Evolutionary conservation across 2,329 filamentous ascomycete species (phyloP).

Genomic region (Hypoxylon sp.): DNA sequence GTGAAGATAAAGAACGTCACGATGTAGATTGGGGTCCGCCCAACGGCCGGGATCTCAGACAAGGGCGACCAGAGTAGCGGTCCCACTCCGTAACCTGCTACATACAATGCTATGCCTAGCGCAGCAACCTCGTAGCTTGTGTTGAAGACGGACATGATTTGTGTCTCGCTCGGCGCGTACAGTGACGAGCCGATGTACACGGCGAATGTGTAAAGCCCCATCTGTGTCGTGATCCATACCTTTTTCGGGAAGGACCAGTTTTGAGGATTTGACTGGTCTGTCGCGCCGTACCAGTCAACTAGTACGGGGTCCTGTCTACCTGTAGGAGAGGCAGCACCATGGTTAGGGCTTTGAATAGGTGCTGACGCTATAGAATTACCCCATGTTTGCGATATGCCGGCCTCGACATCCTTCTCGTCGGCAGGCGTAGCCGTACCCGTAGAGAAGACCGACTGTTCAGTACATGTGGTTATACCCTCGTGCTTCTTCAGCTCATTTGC

Average conservation of each 20-base stretch:
- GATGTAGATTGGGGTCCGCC: constrained; percentile 65
- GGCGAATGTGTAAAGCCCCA: constrained; percentile 64
- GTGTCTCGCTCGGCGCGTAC: constrained; percentile 62
- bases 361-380: constrained; percentile 1
- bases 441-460: constrained; percentile 29
- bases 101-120: constrained; percentile 66
- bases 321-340: not conserved
- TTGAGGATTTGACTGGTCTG: constrained; percentile 58
- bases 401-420: constrained; percentile 40
- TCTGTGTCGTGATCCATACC: constrained; percentile 61
- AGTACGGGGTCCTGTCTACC: constrained; percentile 20
- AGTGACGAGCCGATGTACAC: constrained; percentile 68
- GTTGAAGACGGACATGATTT: constrained; percentile 60
- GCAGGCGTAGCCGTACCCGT: constrained; percentile 17
- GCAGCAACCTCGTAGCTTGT: constrained; percentile 62
- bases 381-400: constrained; percentile 23
- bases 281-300: constrained; percentile 45
- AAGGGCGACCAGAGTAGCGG: constrained; percentile 62
- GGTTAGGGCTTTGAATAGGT: not conserved
- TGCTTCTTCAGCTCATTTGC: constrained; percentile 26
- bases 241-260: constrained; percentile 64
- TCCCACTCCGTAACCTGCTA: constrained; percentile 65
- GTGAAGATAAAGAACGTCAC: constrained; percentile 64
- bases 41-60: constrained; percentile 65
- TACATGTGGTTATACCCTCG: not conserved